These are phyloP conservation scores for Clarireedia monteithiana DNA, from an alignment of 2,329 filamentous ascomycete genomes.

Conservation along the genomic window DNA sequence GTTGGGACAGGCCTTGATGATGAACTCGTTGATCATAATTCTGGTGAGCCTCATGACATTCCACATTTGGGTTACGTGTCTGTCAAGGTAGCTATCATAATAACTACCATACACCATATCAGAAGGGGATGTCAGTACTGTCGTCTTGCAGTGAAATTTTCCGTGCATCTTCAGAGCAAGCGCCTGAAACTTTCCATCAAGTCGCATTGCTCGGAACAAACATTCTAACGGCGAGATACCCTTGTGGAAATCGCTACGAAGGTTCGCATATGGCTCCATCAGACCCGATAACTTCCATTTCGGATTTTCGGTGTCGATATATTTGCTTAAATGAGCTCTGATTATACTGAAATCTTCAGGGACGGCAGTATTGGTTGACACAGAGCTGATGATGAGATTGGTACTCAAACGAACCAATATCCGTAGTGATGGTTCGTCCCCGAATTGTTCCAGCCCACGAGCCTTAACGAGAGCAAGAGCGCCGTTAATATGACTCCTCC, in stretches of 20 bases:
- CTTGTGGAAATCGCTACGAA: slow-evolving; percentile 3
- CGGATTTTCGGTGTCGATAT: neutral
- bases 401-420: slow-evolving; percentile 2
- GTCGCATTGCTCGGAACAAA: neutral
- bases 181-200: slow-evolving; percentile 5
- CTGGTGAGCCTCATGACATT: slow-evolving; percentile 8
- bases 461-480: slow-evolving; percentile 26
- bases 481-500: slow-evolving; percentile 34
- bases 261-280: slow-evolving; percentile 8
- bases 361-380: neutral
- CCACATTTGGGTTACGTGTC: slow-evolving; percentile 11
- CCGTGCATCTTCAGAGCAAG: slow-evolving; percentile 1
- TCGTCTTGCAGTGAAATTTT: slow-evolving; percentile 1
- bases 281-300: slow-evolving; percentile 8
- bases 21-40: slow-evolving; percentile 9
- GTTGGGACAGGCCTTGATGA: neutral
- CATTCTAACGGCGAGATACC: neutral
- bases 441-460: neutral
- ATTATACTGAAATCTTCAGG: slow-evolving; percentile 3
- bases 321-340: slow-evolving; percentile 1
- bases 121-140: neutral
- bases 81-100: slow-evolving; percentile 7
- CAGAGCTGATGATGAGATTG: slow-evolving; percentile 9
- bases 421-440: neutral
- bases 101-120: slow-evolving; percentile 5